phyloP scores from a whole-genome alignment of 208 protist species.

The Lotmaria passim region DNA sequence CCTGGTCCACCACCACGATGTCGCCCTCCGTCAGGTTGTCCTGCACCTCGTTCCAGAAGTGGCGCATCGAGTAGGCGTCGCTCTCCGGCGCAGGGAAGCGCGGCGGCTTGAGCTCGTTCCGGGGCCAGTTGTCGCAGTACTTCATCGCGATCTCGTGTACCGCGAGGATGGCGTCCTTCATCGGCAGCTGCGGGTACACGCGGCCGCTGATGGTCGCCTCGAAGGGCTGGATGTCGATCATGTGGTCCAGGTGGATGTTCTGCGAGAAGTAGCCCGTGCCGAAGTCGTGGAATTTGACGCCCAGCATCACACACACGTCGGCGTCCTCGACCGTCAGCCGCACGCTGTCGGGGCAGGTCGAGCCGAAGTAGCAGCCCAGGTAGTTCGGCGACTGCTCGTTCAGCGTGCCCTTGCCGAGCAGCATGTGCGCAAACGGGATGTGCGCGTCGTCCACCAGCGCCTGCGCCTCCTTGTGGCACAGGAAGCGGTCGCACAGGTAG shows the following conservation, averaged over 20 bases:
- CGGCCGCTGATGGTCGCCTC: conserved; percentile 39
- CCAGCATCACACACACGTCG: conserved; percentile 53
- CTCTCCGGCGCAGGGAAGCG: conserved; percentile 16
- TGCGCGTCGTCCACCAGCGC: conserved; percentile 42
- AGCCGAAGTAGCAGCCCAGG: conserved; percentile 56
- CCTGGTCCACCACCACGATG: conserved; percentile 56
- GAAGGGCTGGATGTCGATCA: conserved; percentile 63
- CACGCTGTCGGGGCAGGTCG: conserved; percentile 24
- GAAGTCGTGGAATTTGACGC: conserved; percentile 47
- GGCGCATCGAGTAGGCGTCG: conserved; percentile 28
- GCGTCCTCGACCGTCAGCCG: conserved; percentile 47
- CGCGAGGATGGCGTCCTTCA: conserved; percentile 43
- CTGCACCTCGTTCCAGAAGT: conserved; percentile 61
- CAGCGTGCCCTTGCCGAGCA: conserved; percentile 53
- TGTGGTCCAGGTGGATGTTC: conserved; percentile 43
- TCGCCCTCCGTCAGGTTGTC: conserved; percentile 38
- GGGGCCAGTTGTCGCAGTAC: conserved; percentile 39
- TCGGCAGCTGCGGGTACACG: conserved; percentile 52
- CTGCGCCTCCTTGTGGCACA: conserved; percentile 29
- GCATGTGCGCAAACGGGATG: conserved; percentile 45
- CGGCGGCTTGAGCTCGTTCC: conserved; percentile 37
- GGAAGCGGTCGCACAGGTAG: conserved; percentile 48
- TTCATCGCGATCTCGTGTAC: conserved; percentile 42
- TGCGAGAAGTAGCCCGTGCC: conserved; percentile 44
- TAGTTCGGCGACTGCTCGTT: conserved; percentile 51